A percentile compares a stretch with the other conserved stretches of the same genome.
Evolutionary conservation across 768 basidiomycete species (phyloP).

Genomic region (Lactifluus pinguis): DNA sequence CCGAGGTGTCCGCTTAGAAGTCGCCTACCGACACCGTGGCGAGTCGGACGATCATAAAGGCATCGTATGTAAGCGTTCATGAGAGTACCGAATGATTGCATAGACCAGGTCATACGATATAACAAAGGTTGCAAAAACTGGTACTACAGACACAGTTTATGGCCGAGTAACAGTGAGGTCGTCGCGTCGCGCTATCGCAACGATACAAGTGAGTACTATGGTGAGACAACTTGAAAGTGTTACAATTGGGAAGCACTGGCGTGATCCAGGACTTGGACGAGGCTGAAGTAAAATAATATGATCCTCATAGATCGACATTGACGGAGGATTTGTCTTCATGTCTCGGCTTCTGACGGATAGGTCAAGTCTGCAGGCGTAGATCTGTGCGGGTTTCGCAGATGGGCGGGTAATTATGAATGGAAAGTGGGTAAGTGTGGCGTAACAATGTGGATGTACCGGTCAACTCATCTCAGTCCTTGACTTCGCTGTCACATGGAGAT

Average conservation of each 20-base stretch:
- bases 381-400: not conserved
- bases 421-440: not conserved
- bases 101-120: not conserved
- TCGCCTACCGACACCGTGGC: not conserved
- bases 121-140: not conserved
- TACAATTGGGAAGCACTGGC: not conserved
- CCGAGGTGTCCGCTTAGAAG: not conserved
- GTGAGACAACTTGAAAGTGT: not conserved
- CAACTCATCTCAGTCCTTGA: slow-evolving; percentile 1
- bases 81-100: not conserved
- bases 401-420: not conserved
- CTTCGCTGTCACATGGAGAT: not conserved
- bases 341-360: not conserved
- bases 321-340: not conserved
- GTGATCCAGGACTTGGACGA: not conserved
- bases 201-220: not conserved
- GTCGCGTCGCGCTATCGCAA: not conserved
- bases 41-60: not conserved
- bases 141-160: not conserved
- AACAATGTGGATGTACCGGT: not conserved
- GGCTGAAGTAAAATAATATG: not conserved
- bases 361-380: not conserved
- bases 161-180: not conserved
- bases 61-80: not conserved
- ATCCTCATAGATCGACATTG: not conserved